Conservation (phyloP, 805 yeast genomes). For the Wickerhamiella domercqiae region DNA sequence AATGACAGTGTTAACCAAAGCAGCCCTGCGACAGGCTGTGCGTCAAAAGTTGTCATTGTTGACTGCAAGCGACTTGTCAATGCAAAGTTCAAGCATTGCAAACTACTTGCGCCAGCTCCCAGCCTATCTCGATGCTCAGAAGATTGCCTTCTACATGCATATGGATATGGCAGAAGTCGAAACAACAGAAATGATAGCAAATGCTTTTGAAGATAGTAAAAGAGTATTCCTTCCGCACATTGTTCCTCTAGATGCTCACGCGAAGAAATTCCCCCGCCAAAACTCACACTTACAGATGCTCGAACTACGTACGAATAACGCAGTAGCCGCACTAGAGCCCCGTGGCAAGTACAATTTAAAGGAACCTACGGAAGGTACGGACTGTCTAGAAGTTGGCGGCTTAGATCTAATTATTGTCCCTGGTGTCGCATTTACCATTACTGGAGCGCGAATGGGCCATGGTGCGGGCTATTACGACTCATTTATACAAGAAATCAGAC, state of each 20-base stretch:
- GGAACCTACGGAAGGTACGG: slow-evolving; percentile 40
- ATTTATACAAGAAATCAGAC: slow-evolving; percentile 32
- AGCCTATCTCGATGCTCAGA: slow-evolving; percentile 31
- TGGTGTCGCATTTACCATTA: slow-evolving; percentile 59
- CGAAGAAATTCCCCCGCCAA: slow-evolving; percentile 19
- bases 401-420: slow-evolving; percentile 70
- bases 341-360: slow-evolving; percentile 49
- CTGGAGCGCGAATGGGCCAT: slow-evolving; percentile 57
- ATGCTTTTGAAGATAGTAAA: slow-evolving; percentile 37
- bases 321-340: slow-evolving; percentile 38
- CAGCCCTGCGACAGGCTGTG: slow-evolving; percentile 11
- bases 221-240: slow-evolving; percentile 26
- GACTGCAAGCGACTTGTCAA: slow-evolving; percentile 1
- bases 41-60: slow-evolving; percentile 4
- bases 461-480: slow-evolving; percentile 92
- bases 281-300: slow-evolving; percentile 41
- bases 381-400: slow-evolving; percentile 22
- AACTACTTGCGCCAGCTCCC: slow-evolving; percentile 19
- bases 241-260: slow-evolving; percentile 18
- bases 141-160: slow-evolving; percentile 56
- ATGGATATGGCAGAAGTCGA: slow-evolving; percentile 60
- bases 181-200: slow-evolving; percentile 38
- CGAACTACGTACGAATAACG: slow-evolving; percentile 28
- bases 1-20: slow-evolving; percentile 7
- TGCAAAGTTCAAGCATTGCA: slow-evolving; percentile 14